Evolutionary conservation across 2,329 filamentous ascomycete genomes (phyloP).

Genomic region (Chaetomium globosum): DNA sequence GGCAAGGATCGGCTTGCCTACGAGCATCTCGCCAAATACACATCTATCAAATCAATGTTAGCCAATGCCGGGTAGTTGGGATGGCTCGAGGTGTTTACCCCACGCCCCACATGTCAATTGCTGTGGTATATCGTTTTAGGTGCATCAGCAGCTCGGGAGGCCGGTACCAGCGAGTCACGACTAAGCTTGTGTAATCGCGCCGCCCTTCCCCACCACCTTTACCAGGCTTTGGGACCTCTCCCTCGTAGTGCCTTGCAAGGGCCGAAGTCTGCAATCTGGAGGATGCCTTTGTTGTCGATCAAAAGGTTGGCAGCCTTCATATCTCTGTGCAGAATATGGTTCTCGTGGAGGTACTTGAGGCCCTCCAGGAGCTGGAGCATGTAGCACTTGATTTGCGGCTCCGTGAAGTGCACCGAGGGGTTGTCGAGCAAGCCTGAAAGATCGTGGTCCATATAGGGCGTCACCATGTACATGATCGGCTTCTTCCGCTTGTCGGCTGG

Average conservation of each 20-base stretch:
- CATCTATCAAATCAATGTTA: conserved; percentile 59
- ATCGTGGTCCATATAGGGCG: conserved; percentile 98
- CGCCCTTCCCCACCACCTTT: conserved; percentile 80
- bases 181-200: conserved; percentile 92
- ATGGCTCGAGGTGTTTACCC: conserved; percentile 61
- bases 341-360: conserved; percentile 85
- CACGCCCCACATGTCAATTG: conserved; percentile 98
- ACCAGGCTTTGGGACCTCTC: conserved; percentile 73
- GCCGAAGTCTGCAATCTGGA: conserved; percentile 97
- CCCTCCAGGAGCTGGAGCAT: conserved; percentile 91
- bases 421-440: conserved; percentile 97
- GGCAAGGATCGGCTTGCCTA: conserved; percentile 86
- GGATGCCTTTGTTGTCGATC: conserved; percentile 88
- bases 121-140: conserved; percentile 88
- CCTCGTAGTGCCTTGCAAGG: conserved; percentile 90
- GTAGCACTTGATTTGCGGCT: conserved; percentile 96
- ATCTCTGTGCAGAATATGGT: conserved; percentile 87
- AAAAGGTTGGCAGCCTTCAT: conserved; percentile 99
- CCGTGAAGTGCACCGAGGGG: conserved; percentile 81
- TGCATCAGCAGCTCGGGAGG: conserved; percentile 90
- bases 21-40: conserved; percentile 97
- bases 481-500: conserved; percentile 75
- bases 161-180: conserved; percentile 96
- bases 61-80: neutral
- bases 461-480: conserved; percentile 97